Percentiles rank a stretch among this genome's conserved stretches.
Evolutionary conservation across 1,284 basidiomycete species (phyloP).

Genomic region (Flammula alnicola): DNA sequence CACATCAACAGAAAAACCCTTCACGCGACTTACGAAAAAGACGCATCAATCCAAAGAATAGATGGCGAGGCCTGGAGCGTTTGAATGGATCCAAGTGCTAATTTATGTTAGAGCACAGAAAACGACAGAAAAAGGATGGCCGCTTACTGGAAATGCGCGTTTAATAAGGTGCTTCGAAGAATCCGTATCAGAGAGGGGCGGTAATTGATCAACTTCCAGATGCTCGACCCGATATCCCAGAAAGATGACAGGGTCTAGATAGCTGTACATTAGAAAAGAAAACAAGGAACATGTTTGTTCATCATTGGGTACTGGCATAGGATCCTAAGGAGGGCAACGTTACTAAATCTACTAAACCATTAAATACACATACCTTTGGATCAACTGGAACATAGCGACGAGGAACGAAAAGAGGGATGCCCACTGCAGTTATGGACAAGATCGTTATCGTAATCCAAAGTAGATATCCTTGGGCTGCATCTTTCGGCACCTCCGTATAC

Average conservation of each 20-base stretch:
- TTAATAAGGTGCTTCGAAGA: constrained; percentile 35
- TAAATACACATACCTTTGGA: too few relatives aligned
- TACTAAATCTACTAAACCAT: too few relatives aligned
- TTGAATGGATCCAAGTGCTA: constrained; percentile 45
- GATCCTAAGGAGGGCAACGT: too few relatives aligned
- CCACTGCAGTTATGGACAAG: too few relatives aligned
- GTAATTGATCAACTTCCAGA: constrained; percentile 46
- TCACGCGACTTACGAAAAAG: constrained; percentile 13
- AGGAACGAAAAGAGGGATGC: too few relatives aligned
- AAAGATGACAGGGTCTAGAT: constrained; percentile 57
- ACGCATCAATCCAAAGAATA: constrained; percentile 21
- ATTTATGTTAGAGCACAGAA: background rate
- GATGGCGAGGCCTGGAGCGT: constrained; percentile 15
- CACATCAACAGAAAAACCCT: background rate
- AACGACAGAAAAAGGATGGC: background rate
- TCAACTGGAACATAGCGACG: too few relatives aligned
- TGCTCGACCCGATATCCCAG: constrained; percentile 43
- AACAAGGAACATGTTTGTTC: constrained; percentile 42
- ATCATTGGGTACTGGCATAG: constrained; percentile 13
- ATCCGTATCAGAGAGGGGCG: constrained; percentile 64
- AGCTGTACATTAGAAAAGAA: constrained; percentile 58
- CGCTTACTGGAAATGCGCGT: constrained; percentile 13
- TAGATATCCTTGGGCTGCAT: too few relatives aligned
- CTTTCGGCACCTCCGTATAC: too few relatives aligned
- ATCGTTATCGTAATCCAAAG: too few relatives aligned